These are phyloP conservation scores for Hypoxylon fuscum DNA, from an alignment of 495 filamentous ascomycete genomes.

Conservation along the genomic window DNA sequence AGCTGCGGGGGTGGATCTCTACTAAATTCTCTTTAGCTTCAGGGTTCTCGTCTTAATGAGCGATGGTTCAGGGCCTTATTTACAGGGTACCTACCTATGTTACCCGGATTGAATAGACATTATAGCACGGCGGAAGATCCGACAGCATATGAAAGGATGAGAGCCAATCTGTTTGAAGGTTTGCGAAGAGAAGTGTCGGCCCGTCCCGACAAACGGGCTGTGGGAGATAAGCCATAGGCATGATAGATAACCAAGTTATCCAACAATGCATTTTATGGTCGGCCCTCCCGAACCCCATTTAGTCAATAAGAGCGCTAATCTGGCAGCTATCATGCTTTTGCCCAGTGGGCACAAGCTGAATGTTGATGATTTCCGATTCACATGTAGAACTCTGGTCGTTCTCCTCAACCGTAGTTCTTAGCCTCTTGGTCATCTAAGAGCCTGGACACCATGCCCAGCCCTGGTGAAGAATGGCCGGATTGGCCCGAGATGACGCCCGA, in stretches of 20 bases:
- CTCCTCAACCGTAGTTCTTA: constrained; percentile 1
- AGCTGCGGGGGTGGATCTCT: constrained; percentile 3
- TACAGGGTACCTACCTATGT: not conserved
- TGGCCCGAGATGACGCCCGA: constrained; percentile 5
- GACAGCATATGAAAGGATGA: not conserved
- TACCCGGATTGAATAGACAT: constrained; percentile 1
- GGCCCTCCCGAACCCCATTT: not conserved
- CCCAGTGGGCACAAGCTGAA: not conserved
- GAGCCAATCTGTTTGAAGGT: not conserved
- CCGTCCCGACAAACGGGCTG: not conserved
- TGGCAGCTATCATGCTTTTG: not conserved
- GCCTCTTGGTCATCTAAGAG: constrained; percentile 4
- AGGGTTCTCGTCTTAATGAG: not conserved
- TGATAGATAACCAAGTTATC: not conserved
- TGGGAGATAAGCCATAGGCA: not conserved
- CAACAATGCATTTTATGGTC: not conserved
- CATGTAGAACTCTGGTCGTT: not conserved
- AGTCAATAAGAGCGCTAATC: constrained; percentile 2
- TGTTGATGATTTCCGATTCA: constrained; percentile 2
- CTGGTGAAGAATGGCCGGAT: constrained; percentile 2
- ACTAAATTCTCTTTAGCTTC: constrained; percentile 4
- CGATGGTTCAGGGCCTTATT: not conserved
- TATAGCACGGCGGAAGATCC: constrained; percentile 3
- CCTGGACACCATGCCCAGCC: constrained; percentile 1
- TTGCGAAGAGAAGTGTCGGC: not conserved